A percentile compares a stretch with the other conserved stretches of the same genome.
These are phyloP conservation scores for Phylloporus arenicola DNA, from an alignment of 768 basidiomycete species.

Conservation along the genomic window DNA sequence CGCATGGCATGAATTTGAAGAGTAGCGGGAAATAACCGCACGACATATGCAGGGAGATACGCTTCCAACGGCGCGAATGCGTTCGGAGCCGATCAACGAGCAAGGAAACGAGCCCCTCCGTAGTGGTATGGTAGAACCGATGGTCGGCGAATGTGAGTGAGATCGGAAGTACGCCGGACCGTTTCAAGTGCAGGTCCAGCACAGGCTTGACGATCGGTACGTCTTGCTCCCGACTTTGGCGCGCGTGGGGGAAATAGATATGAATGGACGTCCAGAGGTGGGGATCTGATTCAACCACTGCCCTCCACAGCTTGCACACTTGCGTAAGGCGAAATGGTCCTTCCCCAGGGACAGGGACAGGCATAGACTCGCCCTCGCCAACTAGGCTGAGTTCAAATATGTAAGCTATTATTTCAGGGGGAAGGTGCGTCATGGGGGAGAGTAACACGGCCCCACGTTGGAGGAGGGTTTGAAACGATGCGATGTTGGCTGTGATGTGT, in stretches of 20 bases:
- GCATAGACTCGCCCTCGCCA: not conserved
- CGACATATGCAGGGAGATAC: constrained; percentile 9
- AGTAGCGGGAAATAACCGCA: constrained; percentile 12
- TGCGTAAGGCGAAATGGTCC: constrained; percentile 12
- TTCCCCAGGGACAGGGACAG: not conserved
- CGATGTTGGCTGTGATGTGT: not conserved
- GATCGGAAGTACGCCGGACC: constrained; percentile 12
- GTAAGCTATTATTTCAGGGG: constrained; percentile 33
- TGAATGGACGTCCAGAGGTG: constrained; percentile 22
- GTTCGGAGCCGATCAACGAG: constrained; percentile 10
- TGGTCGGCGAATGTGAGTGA: constrained; percentile 17
- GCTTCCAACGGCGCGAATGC: constrained; percentile 17
- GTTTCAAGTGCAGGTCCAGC: constrained; percentile 10
- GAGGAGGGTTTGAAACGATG: not conserved
- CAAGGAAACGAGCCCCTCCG: constrained; percentile 5
- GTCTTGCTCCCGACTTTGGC: not conserved
- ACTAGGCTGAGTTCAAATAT: constrained; percentile 10
- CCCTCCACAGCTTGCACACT: constrained; percentile 21
- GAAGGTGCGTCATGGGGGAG: constrained; percentile 10
- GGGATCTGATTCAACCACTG: constrained; percentile 7
- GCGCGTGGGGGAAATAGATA: constrained; percentile 7
- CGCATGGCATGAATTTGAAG: constrained; percentile 12
- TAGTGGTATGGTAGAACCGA: constrained; percentile 6
- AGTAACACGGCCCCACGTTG: not conserved
- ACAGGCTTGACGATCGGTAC: not conserved